Percentiles rank a stretch among this genome's conserved stretches.
Conservation (phyloP, 495 filamentous ascomycete species). For the Clavariopsis aquatica region DNA sequence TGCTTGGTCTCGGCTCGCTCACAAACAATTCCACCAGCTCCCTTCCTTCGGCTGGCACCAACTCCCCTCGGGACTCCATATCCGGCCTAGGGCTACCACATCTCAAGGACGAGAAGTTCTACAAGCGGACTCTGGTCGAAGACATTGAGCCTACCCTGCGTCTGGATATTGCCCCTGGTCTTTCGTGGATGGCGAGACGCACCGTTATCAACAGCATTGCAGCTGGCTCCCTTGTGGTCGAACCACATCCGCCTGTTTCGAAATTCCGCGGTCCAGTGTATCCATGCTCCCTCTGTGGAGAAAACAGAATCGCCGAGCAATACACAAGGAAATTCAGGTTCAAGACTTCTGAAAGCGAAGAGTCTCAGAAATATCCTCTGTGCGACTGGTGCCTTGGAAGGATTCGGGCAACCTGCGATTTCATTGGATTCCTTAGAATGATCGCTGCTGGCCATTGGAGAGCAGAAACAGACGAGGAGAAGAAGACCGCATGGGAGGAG, state of each 20-base stretch:
- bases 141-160: slow-evolving; percentile 94
- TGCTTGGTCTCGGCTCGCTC: slow-evolving; percentile 56
- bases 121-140: slow-evolving; percentile 81
- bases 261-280: slow-evolving; percentile 58
- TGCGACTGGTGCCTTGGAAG: slow-evolving; percentile 83
- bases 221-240: slow-evolving; percentile 85
- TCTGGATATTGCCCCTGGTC: slow-evolving; percentile 82
- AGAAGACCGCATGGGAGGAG: slow-evolving; percentile 89
- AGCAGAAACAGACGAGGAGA: slow-evolving; percentile 72
- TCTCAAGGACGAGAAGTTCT: slow-evolving; percentile 89
- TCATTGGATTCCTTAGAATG: slow-evolving; percentile 84
- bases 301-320: slow-evolving; percentile 66
- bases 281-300: slow-evolving; percentile 87
- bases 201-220: slow-evolving; percentile 78
- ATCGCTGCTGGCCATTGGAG: slow-evolving; percentile 87
- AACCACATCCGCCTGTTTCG: slow-evolving; percentile 68
- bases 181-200: slow-evolving; percentile 89
- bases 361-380: slow-evolving; percentile 82
- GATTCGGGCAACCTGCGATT: slow-evolving; percentile 87
- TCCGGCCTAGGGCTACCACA: slow-evolving; percentile 43
- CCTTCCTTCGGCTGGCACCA: slow-evolving; percentile 40
- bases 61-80: slow-evolving; percentile 35
- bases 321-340: slow-evolving; percentile 85
- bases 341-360: slow-evolving; percentile 79
- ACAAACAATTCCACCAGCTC: slow-evolving; percentile 43